These are phyloP conservation scores for Vanrija pseudolonga DNA, from an alignment of 1,284 basidiomycete species.

Conservation along the genomic window DNA sequence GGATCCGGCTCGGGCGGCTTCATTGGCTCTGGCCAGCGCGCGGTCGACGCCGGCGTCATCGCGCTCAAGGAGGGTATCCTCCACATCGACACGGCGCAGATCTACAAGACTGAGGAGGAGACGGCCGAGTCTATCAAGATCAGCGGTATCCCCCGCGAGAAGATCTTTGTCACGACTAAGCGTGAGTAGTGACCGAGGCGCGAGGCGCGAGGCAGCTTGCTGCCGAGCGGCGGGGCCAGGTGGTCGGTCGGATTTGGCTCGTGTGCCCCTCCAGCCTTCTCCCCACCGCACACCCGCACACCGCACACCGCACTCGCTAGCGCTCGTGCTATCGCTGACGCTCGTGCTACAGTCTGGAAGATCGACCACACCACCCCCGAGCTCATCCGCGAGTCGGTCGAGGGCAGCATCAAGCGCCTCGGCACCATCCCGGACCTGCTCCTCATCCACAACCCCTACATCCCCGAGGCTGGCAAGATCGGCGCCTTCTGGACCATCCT, in stretches of 20 bases:
- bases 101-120: slow-evolving; percentile 48
- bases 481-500: slow-evolving; percentile 32
- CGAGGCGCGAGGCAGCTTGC: too few species aligned
- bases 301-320: too few species aligned
- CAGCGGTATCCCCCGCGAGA: slow-evolving; percentile 47
- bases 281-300: too few species aligned
- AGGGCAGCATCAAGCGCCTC: slow-evolving; percentile 23
- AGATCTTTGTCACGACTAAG: slow-evolving; percentile 58
- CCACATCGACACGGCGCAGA: slow-evolving; percentile 46
- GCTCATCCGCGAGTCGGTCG: slow-evolving; percentile 22
- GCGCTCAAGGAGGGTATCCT: slow-evolving; percentile 41
- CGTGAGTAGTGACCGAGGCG: slow-evolving; percentile 15
- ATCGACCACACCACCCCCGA: slow-evolving; percentile 11
- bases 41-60: slow-evolving; percentile 18
- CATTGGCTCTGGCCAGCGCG: slow-evolving; percentile 10
- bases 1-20: slow-evolving; percentile 31
- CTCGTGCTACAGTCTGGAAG: too few species aligned
- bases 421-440: slow-evolving; percentile 33
- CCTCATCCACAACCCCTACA: slow-evolving; percentile 36
- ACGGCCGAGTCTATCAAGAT: slow-evolving; percentile 49
- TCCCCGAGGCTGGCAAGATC: slow-evolving; percentile 26
- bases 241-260: too few species aligned
- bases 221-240: too few species aligned
- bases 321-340: neutral
- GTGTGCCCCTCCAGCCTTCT: neutral